Base-by-base conservation (phyloP, 1,284 basidiomycete genomes). In the Naganishia albida region DNA sequence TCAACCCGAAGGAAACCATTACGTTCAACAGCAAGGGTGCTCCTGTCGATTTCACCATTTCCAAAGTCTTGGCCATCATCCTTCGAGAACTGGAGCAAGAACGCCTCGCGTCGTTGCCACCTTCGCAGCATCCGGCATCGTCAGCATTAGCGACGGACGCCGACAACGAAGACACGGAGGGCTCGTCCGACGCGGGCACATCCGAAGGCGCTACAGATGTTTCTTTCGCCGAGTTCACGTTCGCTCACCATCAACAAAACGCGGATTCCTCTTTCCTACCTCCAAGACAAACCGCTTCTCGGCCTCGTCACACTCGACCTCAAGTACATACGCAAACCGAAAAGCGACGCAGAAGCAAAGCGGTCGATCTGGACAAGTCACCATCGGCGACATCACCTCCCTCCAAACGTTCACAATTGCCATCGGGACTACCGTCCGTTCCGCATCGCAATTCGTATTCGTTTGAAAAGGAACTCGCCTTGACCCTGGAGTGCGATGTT, bases 401-500 rank as follows among this genome's bases (percentile, higher is more conserved):
- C 2, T 20, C 39, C 12, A 65, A 65, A 39, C 39, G 56, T 1
- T 30, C 50, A 3, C 16, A 39, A 13, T 26, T 60, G 10, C 46
- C 57, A 38, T 40, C 38, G 13, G 34, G 57, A 10, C 28, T 7
- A 7, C 57, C 57, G 12, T 23, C 46, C 18, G 13, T 34, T 15
- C 28, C 34, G 20, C 34, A 34, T 25, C 51, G 51, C n/a, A 18
- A 40, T 20, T 62, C 64, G 7, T 34, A 53, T 43, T 53, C 77
- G 49, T 85, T 91, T 69, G 82, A 86, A 72, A 90, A 89, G 74
- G 87, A 89, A 51, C 82, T 96, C 7, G 75, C 85, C 30, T 75
- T 83, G 12, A 88, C 93, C 71, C 82, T 95, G 59, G 88, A 87
- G 34, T 97, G 93, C 77, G 90, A 94, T 77, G 91, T 97, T 39